Evolutionary conservation across 2,329 filamentous ascomycete genomes (phyloP).

Genomic region (Dothistroma septosporum): DNA sequence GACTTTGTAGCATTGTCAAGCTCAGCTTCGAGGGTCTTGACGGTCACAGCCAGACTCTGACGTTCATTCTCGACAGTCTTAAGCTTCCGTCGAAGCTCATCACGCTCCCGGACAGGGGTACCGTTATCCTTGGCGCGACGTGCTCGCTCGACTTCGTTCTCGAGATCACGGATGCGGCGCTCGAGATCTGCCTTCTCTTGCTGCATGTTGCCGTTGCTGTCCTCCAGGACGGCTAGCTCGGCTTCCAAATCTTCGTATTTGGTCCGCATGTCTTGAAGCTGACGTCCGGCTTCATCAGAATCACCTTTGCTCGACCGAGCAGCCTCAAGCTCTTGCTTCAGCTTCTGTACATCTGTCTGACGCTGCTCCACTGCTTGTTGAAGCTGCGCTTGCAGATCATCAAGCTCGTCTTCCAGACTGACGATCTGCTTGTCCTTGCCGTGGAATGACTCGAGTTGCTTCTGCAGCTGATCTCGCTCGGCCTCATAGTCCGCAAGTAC

Average conservation of each 20-base stretch:
- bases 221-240: conserved; percentile 48
- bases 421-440: conserved; percentile 29
- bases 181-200: conserved; percentile 57
- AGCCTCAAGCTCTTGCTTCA: conserved; percentile 42
- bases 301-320: conserved; percentile 22
- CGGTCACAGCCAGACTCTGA: conserved; percentile 32
- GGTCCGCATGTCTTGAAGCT: conserved; percentile 51
- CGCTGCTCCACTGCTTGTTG: conserved; percentile 30
- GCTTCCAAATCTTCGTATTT: conserved; percentile 55
- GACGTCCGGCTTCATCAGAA: conserved; percentile 25
- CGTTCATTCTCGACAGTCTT: conserved; percentile 31
- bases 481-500: conserved; percentile 30
- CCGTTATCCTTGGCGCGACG: conserved; percentile 38
- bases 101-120: conserved; percentile 35
- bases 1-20: conserved; percentile 30
- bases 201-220: conserved; percentile 40
- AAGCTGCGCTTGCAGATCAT: conserved; percentile 39
- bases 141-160: conserved; percentile 33
- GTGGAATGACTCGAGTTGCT: conserved; percentile 23
- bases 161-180: conserved; percentile 48
- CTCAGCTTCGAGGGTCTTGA: conserved; percentile 36
- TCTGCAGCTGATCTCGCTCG: conserved; percentile 33
- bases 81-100: conserved; percentile 33
- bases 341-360: conserved; percentile 37
- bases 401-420: conserved; percentile 40